A percentile compares a stretch with the other conserved stretches of the same genome.
These are phyloP conservation scores for Yamagishiella unicocca DNA, from an alignment of 139 green algal species.

Conservation along the genomic window DNA sequence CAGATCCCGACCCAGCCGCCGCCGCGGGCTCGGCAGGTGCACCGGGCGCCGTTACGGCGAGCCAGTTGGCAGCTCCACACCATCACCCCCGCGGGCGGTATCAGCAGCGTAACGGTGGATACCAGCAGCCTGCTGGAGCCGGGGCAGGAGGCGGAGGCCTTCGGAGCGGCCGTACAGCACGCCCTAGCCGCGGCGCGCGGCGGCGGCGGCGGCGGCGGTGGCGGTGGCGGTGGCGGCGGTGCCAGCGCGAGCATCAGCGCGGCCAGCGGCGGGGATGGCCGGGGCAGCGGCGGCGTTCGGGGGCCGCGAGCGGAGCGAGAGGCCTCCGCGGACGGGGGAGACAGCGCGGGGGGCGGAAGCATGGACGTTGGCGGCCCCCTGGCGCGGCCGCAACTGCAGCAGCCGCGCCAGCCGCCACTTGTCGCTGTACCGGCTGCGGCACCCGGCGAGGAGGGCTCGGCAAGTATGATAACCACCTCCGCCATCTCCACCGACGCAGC, in stretches of 20 bases:
- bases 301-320: not conserved
- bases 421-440: not conserved
- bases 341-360: not conserved
- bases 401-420: not conserved
- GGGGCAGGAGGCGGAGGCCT: constrained; percentile 15
- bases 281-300: not conserved
- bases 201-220: not conserved
- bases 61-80: constrained; percentile 34
- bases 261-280: not conserved
- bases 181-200: constrained; percentile 28
- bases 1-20: no score
- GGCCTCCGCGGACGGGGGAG: not conserved
- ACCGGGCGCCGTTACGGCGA: not conserved
- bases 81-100: not conserved
- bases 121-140: not conserved
- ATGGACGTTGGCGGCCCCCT: not conserved
- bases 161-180: constrained; percentile 27
- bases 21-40: not conserved
- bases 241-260: not conserved
- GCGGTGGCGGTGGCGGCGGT: not conserved
- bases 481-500: no score
- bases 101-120: constrained; percentile 25
- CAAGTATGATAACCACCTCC: no score
- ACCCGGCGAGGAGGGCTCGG: not conserved
- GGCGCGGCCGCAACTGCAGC: not conserved